phyloP scores from a whole-genome alignment of 345 rosid genomes.

The Orychophragmus violaceus region DNA sequence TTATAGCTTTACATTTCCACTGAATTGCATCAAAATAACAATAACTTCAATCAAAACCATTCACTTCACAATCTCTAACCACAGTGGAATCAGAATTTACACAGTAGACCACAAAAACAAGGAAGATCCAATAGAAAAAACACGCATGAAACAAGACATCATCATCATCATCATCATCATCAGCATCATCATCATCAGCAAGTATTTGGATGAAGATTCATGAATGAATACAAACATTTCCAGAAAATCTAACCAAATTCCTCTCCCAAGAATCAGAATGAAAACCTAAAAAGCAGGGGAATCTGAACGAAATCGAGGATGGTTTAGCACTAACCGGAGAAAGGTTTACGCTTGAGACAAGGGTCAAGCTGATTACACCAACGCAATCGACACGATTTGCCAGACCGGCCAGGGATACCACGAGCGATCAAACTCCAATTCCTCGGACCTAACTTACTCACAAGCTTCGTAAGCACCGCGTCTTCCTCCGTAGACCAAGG shows the following conservation, averaged over 20 bases:
- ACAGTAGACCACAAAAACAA: no score
- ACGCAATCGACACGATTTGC: conserved; percentile 74
- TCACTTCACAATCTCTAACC: neutral
- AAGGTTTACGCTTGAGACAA: conserved; percentile 71
- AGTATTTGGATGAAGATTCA: no score
- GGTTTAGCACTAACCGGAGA: conserved; percentile 40
- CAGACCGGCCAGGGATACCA: conserved; percentile 77
- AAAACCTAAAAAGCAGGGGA: no score
- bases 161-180: no score
- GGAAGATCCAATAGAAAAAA: no score
- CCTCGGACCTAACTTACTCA: conserved; percentile 62
- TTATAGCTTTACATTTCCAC: neutral
- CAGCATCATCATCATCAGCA: no score
- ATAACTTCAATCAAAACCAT: neutral
- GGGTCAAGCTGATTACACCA: conserved; percentile 95
- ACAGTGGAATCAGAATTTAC: neutral
- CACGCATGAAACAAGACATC: neutral
- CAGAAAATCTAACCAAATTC: no score
- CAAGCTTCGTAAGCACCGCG: conserved; percentile 49
- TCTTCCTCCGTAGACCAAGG: conserved; percentile 90
- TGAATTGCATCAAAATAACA: neutral
- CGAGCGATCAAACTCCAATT: conserved; percentile 86
- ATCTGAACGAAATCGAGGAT: neutral
- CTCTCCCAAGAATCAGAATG: no score
- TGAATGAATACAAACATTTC: no score